Evolutionary conservation across 441 rosid species (phyloP), one percentile per base, ranked within the genome.

Genomic region (Populus trichocarpa): DNA sequence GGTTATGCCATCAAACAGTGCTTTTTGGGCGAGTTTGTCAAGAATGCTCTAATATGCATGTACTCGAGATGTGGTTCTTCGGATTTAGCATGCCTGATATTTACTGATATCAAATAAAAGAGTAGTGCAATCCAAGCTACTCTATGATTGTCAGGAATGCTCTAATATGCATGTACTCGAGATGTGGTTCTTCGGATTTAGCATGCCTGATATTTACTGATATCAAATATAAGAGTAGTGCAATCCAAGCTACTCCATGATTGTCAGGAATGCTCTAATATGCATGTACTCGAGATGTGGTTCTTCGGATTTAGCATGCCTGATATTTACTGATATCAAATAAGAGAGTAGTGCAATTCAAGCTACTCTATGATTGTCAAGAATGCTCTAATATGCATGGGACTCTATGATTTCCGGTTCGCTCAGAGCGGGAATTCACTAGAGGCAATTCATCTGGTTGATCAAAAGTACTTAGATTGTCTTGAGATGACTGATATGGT

Each of bases 361-460:
- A 25, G 25, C 25, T 25, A 25, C 25, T 25, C 25, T 25, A 25
- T 25, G 25, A 25, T 87, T 86, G 90, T 93, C 75, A 87, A 77
- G 71, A 93, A 89, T 87, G 81, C 95, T 2, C 66, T 95, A 50
- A 85, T 90, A 59, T 32, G 82, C 91, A 5, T 91, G 99, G 97
- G 92, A 95, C 93, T 22, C 93, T 22, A 87, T 95, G 91, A 87
- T 95, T 65, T 87, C 90, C 7, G 95, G 65, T 88, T 88, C 81
- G 82, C 85, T 66, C 95, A 89, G 74, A 91, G 89, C 81, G 97
- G 97, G 75, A 83, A 83, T 65, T 95, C 91, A 30, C 70, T 80
- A 35, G 90, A 87, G 83, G 93, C 94, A 18, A 84, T 91, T 79
- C 80, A 73, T 67, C 90, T 95, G 61, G 92, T 92, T 61, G 85